A percentile compares a stretch with the other conserved stretches of the same genome.
Conservation (phyloP, 179 eudicot genomes). For the Beta corolliflora region DNA sequence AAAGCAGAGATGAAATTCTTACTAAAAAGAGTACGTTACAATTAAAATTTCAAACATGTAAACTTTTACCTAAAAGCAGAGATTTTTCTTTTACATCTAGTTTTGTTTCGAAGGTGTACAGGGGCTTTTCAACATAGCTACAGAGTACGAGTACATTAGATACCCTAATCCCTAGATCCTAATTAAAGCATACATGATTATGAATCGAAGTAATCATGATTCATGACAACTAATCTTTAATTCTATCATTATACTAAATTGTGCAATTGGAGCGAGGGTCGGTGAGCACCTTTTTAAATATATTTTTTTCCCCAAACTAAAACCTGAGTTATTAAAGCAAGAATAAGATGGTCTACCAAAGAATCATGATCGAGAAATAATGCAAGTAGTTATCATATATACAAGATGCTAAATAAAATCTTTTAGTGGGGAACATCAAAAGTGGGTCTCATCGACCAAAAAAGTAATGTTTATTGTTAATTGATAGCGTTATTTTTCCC, state of each 20-base stretch:
- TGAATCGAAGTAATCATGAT: constrained; percentile 1
- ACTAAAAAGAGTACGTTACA: no score
- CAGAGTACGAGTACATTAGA: no score
- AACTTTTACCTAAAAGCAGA: no score
- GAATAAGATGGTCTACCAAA: background rate
- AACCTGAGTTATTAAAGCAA: background rate
- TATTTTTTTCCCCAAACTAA: background rate
- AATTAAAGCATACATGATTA: background rate
- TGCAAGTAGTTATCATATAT: background rate
- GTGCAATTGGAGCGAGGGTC: background rate
- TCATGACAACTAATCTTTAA: background rate
- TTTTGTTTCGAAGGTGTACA: background rate
- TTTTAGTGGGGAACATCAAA: background rate
- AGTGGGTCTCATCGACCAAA: no score
- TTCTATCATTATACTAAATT: background rate
- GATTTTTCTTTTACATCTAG: no score
- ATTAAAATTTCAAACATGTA: no score
- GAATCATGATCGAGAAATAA: background rate
- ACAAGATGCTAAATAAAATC: constrained; percentile 24
- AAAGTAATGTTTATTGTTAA: no score
- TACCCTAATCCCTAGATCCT: background rate
- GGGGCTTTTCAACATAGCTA: background rate
- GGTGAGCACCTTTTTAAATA: background rate
- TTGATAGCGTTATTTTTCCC: no score
- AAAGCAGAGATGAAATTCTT: no score